Evolutionary conservation across 2,329 filamentous ascomycete species (phyloP), one percentile per base, ranked within the genome.

Genomic region (Stylonectria norvegica): DNA sequence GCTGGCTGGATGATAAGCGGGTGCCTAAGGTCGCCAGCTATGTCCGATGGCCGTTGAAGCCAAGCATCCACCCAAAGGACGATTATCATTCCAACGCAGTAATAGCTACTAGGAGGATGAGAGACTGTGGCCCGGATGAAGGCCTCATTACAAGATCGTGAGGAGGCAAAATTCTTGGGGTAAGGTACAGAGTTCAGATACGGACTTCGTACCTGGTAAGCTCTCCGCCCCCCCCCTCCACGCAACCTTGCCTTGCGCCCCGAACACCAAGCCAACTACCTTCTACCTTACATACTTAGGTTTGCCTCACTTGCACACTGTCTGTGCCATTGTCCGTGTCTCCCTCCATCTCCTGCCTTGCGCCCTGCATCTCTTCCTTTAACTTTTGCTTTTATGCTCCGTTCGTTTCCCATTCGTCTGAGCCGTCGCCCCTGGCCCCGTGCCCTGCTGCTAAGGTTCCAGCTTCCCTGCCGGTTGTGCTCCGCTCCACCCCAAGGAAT

Each of bases 401-500:
- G 7, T 29, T 14, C n/a, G 7, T 14, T 14, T 29, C 15, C 27
- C 22, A n/a, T n/a, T n/a, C n/a, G 22, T 25, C 27, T 29, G 27
- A 29, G 7, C 27, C n/a, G n/a, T n/a, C n/a, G n/a, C n/a, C n/a
- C n/a, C n/a, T n/a, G n/a, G n/a, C n/a, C n/a, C n/a, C n/a, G n/a
- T n/a, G n/a, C n/a, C n/a, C n/a, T n/a, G n/a, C n/a, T n/a, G n/a
- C 15, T 19, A 19, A 5, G 20, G 15, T 18, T 15, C 28, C 17
- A 12, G 20, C 20, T 17, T 10, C 19, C 5, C 29, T 12, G 29
- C 18, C 17, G 19, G 8, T n/a, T 25, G 25, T 16, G 16, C 30
- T 23, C 32, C 31, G n/a, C 34, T 30, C 31, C 31, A 35, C 35
- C 31, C 22, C 17, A 34, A 20, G 31, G 36, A 37, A 40, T 43